These are phyloP conservation scores for Leccinum insolens DNA, from an alignment of 1,284 basidiomycete species.

Conservation along the genomic window DNA sequence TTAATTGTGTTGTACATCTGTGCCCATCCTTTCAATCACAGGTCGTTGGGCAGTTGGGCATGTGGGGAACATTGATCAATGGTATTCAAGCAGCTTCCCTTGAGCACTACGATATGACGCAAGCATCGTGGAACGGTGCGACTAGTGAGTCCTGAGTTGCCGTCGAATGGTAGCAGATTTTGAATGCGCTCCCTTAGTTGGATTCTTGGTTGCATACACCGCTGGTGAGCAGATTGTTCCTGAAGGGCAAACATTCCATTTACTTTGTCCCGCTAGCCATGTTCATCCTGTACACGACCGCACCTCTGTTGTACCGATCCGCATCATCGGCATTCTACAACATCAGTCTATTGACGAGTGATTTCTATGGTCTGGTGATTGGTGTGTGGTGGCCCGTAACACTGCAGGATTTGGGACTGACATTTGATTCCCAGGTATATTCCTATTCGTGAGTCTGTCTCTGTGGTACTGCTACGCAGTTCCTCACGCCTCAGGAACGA, in stretches of 20 bases:
- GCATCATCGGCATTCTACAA: conserved; percentile 86
- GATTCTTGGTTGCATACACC: conserved; percentile 76
- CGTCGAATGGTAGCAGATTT: background rate
- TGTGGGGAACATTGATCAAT: conserved; percentile 82
- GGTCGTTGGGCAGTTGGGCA: conserved; percentile 83
- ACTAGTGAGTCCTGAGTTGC: conserved; percentile 49
- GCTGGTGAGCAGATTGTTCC: conserved; percentile 39
- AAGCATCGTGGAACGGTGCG: conserved; percentile 69
- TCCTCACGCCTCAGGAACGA: conserved; percentile 17
- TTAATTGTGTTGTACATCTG: conserved; percentile 4
- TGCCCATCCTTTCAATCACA: conserved; percentile 19
- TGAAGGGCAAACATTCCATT: background rate
- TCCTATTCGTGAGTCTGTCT: conserved; percentile 57
- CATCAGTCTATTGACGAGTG: conserved; percentile 77
- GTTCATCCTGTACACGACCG: conserved; percentile 82
- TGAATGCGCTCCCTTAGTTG: conserved; percentile 46
- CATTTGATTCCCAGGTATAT: conserved; percentile 48
- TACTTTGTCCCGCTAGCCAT: conserved; percentile 52
- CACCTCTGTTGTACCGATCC: conserved; percentile 82
- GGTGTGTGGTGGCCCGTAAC: conserved; percentile 45
- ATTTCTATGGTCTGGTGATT: conserved; percentile 85
- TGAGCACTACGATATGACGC: conserved; percentile 69
- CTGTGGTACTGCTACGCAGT: conserved; percentile 4
- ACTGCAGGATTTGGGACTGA: conserved; percentile 14
- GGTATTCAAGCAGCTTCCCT: conserved; percentile 75